phyloP scores from a whole-genome alignment of 768 basidiomycete species.

The Boletus coccyginus region DNA sequence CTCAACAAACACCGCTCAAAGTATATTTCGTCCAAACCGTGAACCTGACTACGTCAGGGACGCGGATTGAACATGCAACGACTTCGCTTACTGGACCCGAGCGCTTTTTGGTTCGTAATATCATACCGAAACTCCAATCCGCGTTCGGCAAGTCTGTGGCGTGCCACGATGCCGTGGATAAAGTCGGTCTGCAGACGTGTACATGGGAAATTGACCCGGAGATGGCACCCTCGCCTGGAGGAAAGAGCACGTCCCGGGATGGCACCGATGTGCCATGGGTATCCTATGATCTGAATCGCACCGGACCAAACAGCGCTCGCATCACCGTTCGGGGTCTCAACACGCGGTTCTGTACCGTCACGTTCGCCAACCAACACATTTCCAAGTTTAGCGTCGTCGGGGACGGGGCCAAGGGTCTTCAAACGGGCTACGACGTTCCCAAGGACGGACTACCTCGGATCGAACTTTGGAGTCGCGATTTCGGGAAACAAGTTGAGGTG shows the following conservation, averaged over 20 bases:
- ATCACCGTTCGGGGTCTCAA: constrained; percentile 54
- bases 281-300: constrained; percentile 38
- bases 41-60: constrained; percentile 36
- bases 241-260: constrained; percentile 1
- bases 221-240: constrained; percentile 39
- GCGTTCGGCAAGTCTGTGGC: constrained; percentile 34
- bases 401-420: constrained; percentile 35
- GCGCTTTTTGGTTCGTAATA: constrained; percentile 39
- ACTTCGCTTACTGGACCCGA: constrained; percentile 47
- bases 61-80: constrained; percentile 29
- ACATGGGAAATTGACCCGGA: constrained; percentile 41
- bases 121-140: constrained; percentile 55
- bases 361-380: constrained; percentile 50
- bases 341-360: constrained; percentile 61
- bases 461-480: constrained; percentile 59
- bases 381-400: constrained; percentile 40
- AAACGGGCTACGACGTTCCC: constrained; percentile 41
- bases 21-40: constrained; percentile 68
- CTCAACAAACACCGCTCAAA: constrained; percentile 57
- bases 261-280: constrained; percentile 39
- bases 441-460: constrained; percentile 38
- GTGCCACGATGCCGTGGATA: constrained; percentile 28
- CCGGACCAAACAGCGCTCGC: constrained; percentile 42
- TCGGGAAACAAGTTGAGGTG: constrained; percentile 53
- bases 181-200: constrained; percentile 46